Evolutionary conservation across 805 yeast species (phyloP), one percentile per base, ranked within the genome.

Genomic region (Maudiozyma pseudohumilis): DNA sequence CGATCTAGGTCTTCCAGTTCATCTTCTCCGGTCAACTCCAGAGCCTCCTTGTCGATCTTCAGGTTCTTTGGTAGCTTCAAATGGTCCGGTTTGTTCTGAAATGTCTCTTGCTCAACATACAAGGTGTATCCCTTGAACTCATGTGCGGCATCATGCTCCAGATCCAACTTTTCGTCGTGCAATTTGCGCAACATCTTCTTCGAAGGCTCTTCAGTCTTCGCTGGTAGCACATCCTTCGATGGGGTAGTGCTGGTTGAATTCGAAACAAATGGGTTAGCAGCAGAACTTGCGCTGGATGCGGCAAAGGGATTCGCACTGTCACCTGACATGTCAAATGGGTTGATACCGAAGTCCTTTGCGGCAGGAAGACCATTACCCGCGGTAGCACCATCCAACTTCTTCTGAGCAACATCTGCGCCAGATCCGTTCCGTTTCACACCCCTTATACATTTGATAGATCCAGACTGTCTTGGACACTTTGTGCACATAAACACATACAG

Each of bases 401-500:
- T 61, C 32, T 77, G n/a, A n/a, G n/a, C n/a, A n/a, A n/a, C n/a
- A n/a, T n/a, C 25, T 23, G 8, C 11, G 8, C 10, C 11, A 11
- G 25, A 23, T 11, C n/a, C 24, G 21, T 30, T 85, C 47, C 77
- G 75, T 41, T 68, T 61, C 1, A 88, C 66, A 2, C 89, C 95
- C 54, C 96, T 68, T 36, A 92, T 65, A 21, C 85, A 87, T 46
- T 81, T 74, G 2, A 87, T 65, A 1, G 82, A 66, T 5, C 95
- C 95, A 3, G 70, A 66, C 47, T 74, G 72, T 44, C 84, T 68
- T 32, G 80, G 70, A 56, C 98, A 92, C 31, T 73, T 70, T 13
- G 64, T 53, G 60, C 98, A 92, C 2, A 77, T 75, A 55, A 89
- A 83, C 0, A 92, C 69, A 52, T 89, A 92, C 13, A 92, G 59